Conservation (phyloP, 192 early-diverging fungal genomes). For the Coemansia sp. region DNA sequence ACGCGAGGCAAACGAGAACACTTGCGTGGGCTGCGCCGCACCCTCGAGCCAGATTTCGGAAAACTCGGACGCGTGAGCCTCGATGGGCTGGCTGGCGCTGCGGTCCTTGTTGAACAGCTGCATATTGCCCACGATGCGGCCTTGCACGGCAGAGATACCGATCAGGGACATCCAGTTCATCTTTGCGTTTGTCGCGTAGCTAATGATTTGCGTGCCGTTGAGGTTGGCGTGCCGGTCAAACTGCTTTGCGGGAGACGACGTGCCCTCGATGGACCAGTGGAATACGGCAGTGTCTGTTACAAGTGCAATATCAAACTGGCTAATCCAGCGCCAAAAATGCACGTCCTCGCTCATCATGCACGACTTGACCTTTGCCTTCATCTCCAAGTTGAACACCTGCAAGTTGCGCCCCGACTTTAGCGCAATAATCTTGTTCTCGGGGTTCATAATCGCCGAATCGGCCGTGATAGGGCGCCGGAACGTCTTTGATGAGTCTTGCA, state of each 20-base stretch:
- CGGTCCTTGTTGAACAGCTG: conserved; percentile 95
- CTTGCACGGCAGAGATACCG: conserved; percentile 88
- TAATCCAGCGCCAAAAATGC: conserved; percentile 96
- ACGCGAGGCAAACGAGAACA: conserved; percentile 93
- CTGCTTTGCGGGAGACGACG: conserved; percentile 79
- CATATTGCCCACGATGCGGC: conserved; percentile 93
- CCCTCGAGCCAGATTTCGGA: conserved; percentile 85
- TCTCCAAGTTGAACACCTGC: conserved; percentile 96
- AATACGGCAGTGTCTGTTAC: conserved; percentile 88
- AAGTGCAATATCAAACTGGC: conserved; percentile 77
- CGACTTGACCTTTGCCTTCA: conserved; percentile 95
- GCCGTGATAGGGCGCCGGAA: conserved; percentile 92
- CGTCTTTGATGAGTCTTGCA: conserved; percentile 79
- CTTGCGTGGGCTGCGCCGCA: conserved; percentile 70
- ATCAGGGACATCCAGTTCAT: conserved; percentile 95
- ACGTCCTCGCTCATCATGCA: conserved; percentile 87
- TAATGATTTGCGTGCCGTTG: conserved; percentile 89
- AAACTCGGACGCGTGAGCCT: conserved; percentile 96
- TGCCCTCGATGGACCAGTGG: conserved; percentile 97
- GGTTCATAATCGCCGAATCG: conserved; percentile 98
- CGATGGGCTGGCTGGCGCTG: conserved; percentile 88
- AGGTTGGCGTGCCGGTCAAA: conserved; percentile 91
- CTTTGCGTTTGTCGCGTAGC: conserved; percentile 87
- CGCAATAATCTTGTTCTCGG: conserved; percentile 88
- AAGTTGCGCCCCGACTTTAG: conserved; percentile 91